Percentiles rank a stretch among this genome's conserved stretches.
phyloP scores from a whole-genome alignment of 176 grass and related monocot species.

The Lolium multiflorum region DNA sequence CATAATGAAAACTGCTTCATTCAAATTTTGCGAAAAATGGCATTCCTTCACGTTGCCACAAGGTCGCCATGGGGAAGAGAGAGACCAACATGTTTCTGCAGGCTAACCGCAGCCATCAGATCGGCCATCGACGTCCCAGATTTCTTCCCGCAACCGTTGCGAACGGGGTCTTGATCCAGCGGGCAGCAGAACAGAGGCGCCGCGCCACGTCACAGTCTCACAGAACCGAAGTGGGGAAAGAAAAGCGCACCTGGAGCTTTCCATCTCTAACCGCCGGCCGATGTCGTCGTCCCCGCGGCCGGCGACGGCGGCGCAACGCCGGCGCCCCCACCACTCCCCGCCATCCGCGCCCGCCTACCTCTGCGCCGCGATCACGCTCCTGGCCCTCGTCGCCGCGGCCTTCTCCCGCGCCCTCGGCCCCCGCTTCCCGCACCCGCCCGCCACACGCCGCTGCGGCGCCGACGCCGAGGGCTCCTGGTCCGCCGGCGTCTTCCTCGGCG shows the following conservation, averaged over 20 bases:
- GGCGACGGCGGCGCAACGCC: constrained; percentile 41
- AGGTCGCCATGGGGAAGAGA: not conserved
- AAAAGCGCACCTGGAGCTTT: not conserved
- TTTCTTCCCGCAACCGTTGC: not conserved
- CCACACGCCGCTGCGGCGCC: constrained; percentile 55
- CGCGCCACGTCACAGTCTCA: constrained; percentile 1
- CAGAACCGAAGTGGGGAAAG: not conserved
- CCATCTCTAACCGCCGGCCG: constrained; percentile 28
- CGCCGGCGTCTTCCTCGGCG: constrained; percentile 62
- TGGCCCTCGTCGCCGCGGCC: constrained; percentile 52
- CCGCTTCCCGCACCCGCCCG: constrained; percentile 53
- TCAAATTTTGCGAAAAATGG: no score
- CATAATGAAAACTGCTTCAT: no score
- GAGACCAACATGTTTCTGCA: not conserved
- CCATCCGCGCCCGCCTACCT: constrained; percentile 49
- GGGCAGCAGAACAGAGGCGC: no score
- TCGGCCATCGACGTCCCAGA: not conserved
- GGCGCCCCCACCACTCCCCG: not conserved
- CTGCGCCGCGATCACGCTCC: constrained; percentile 43
- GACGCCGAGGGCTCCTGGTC: constrained; percentile 94
- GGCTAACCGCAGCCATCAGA: not conserved
- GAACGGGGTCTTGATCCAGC: no score
- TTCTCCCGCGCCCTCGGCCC: constrained; percentile 62
- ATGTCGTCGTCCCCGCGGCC: constrained; percentile 34
- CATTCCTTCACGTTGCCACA: no score